Evolutionary conservation across 2,329 filamentous ascomycete genomes (phyloP), one percentile per base, ranked within the genome.

Genomic region (Emericellopsis cladophorae): DNA sequence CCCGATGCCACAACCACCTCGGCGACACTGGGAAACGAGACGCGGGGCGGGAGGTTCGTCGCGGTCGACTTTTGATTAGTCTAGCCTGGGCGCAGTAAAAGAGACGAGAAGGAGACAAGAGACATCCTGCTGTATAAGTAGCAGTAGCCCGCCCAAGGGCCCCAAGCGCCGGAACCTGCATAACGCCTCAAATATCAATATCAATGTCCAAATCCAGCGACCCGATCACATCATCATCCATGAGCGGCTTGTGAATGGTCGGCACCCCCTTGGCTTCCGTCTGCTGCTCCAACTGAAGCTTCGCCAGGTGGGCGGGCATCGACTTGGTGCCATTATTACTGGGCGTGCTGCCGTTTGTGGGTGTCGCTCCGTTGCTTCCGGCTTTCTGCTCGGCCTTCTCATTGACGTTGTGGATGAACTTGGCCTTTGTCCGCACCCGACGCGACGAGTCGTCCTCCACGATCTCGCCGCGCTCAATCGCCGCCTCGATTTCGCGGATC

Each of bases 171-270:
- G 12, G 12, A 33, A 33, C 31, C 31, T 33, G 26, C 8, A 29
- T 29, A 7, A 29, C 26, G 26, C 26, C 12, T 51, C 66, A 86
- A 50, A 94, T 86, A 49, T 94, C 88, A 51, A 95, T 80, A 51
- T 96, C 90, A 56, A 96, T 87, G 23, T 87, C 90, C 51, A 96
- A 65, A 57, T 96, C 92, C 66, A 96, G 67, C 22, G 79, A 74
- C 2, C 83, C 88, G 59, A 96, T 90, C 42, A 95, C 83, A 54
- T 96, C 92, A 55, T 96, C 92, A 46, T 95, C 89, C 68, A 84
- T 82, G 43, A 88, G 74, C 24, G 82, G 80, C 62, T 84, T 80
- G 54, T 90, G 84, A 38, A 87, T 83, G 11, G 79, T 79, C 4
- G 76, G 72, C 45, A 80, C 60, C 11, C 73, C 73, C 51, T 74